Conservation (phyloP, 1,284 basidiomycete species). For the Anthracocystis panici-leucophaei region DNA sequence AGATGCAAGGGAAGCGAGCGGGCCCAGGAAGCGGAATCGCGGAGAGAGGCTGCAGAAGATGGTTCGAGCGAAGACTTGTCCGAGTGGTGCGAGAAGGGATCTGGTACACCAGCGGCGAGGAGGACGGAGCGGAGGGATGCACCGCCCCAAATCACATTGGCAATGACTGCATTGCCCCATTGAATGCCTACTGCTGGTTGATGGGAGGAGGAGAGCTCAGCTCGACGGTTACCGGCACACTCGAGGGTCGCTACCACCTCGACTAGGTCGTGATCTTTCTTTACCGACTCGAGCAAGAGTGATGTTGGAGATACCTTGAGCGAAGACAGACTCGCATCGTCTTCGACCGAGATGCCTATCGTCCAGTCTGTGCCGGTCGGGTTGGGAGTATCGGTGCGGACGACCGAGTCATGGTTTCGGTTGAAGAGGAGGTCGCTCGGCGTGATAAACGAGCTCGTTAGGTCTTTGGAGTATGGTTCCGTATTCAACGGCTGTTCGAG, state of each 20-base stretch:
- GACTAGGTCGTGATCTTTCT: conserved; percentile 13
- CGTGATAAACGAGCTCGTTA: conserved; percentile 40
- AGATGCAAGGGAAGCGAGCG: conserved; percentile 42
- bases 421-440: conserved; percentile 49
- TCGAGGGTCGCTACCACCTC: conserved; percentile 50
- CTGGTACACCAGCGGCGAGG: conserved; percentile 37
- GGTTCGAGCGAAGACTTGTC: conserved; percentile 24
- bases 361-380: conserved; percentile 16
- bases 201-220: conserved; percentile 38
- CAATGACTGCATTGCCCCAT: conserved; percentile 54
- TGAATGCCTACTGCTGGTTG: conserved; percentile 48
- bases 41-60: conserved; percentile 14
- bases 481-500: conserved; percentile 50
- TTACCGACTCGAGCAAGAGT: conserved; percentile 22
- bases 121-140: conserved; percentile 41
- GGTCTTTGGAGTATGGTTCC: conserved; percentile 29
- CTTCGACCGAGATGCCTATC: conserved; percentile 23
- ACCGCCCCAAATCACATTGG: conserved; percentile 50
- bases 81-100: conserved; percentile 45
- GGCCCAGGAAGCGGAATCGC: conserved; percentile 33
- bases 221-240: conserved; percentile 55
- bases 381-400: background rate
- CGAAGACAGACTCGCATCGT: background rate
- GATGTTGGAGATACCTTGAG: background rate
- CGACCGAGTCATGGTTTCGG: conserved; percentile 54